These are phyloP conservation scores for Globisporangium heterothallicum DNA, from an alignment of 352 stramenopile species.

Conservation along the genomic window DNA sequence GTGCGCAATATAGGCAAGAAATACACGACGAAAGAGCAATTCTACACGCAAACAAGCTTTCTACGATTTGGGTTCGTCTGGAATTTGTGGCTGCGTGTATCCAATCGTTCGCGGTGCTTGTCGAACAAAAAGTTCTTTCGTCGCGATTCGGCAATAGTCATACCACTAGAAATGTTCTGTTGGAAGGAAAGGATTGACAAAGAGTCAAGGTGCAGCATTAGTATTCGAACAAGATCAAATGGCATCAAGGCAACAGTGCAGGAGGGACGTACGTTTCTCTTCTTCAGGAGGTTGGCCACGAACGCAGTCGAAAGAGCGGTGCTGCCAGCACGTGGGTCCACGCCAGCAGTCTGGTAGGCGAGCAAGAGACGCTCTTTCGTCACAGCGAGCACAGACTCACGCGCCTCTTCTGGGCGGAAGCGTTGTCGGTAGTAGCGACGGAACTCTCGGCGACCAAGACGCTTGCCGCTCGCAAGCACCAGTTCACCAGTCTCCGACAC, in stretches of 20 bases:
- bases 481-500: slow-evolving; percentile 88
- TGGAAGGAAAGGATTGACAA: slow-evolving; percentile 5
- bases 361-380: slow-evolving; percentile 78
- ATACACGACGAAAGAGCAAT: slow-evolving; percentile 1
- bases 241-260: not conserved
- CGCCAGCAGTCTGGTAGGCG: slow-evolving; percentile 63
- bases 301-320: slow-evolving; percentile 73
- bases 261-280: slow-evolving; percentile 49
- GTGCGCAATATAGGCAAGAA: slow-evolving; percentile 3
- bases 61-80: slow-evolving; percentile 79
- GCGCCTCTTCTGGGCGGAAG: slow-evolving; percentile 74
- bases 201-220: slow-evolving; percentile 1
- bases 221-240: not conserved
- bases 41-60: slow-evolving; percentile 74
- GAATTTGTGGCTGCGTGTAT: slow-evolving; percentile 81
- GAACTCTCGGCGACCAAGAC: slow-evolving; percentile 87
- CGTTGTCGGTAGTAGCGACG: slow-evolving; percentile 88
- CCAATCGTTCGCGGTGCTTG: slow-evolving; percentile 76
- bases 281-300: slow-evolving; percentile 74
- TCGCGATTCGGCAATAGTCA: slow-evolving; percentile 65
- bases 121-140: slow-evolving; percentile 68
- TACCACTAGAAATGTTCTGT: slow-evolving; percentile 71
- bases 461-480: slow-evolving; percentile 75
- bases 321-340: slow-evolving; percentile 51
- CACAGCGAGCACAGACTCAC: slow-evolving; percentile 67